These are phyloP conservation scores for Pestalotiopsis sp. DNA, from an alignment of 2,329 filamentous ascomycete genomes.

Conservation along the genomic window DNA sequence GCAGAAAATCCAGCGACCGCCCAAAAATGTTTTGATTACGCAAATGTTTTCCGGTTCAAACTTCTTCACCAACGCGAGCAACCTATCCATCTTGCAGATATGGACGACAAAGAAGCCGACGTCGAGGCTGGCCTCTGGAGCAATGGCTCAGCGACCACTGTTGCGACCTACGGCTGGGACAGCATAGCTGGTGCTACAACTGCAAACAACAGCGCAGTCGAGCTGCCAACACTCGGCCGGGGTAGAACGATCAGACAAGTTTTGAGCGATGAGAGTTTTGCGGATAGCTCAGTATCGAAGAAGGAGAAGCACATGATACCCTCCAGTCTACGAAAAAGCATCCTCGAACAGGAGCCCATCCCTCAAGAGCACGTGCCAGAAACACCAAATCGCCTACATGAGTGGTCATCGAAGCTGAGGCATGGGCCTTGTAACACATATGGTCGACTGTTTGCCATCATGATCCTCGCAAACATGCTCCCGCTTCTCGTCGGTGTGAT, in stretches of 20 bases:
- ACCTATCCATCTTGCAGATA: background rate
- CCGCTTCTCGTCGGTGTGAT: background rate
- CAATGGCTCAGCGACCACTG: background rate
- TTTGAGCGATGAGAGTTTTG: background rate
- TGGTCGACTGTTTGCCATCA: background rate
- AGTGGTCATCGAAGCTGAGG: background rate
- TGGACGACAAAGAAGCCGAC: background rate
- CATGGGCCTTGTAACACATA: background rate
- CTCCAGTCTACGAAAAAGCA: background rate
- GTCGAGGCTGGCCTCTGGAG: background rate
- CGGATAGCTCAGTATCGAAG: background rate
- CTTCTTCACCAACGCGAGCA: background rate
- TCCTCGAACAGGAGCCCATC: background rate
- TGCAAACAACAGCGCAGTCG: background rate
- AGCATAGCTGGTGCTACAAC: background rate
- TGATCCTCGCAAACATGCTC: background rate
- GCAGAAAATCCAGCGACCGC: background rate
- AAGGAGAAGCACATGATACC: background rate
- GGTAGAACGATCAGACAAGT: background rate
- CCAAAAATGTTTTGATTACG: background rate
- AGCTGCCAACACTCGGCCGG: background rate
- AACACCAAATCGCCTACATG: background rate
- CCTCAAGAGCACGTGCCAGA: background rate
- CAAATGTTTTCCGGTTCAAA: background rate
- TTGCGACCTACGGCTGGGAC: background rate